Percentiles rank a stretch among this genome's conserved stretches.
Evolutionary conservation across 2,329 filamentous ascomycete genomes (phyloP).

Genomic region (Thielaviopsis populi): DNA sequence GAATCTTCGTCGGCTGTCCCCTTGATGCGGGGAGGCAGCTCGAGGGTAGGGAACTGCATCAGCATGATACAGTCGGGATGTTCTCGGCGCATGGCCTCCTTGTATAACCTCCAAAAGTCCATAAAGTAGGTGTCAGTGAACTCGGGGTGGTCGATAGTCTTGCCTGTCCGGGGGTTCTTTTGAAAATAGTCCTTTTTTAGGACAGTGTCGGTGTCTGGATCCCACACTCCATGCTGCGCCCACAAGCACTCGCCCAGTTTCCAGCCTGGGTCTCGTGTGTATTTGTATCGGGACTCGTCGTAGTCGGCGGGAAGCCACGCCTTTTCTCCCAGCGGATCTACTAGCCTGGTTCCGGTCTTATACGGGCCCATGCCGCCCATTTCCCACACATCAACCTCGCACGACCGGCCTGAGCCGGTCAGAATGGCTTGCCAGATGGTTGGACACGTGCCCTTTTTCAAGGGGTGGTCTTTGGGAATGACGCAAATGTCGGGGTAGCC

Average conservation of each 20-base stretch:
- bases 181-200: constrained; percentile 79
- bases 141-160: constrained; percentile 60
- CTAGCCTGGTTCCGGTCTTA: constrained; percentile 65
- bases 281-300: constrained; percentile 67
- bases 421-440: constrained; percentile 90
- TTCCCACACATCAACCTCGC: constrained; percentile 82
- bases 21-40: constrained; percentile 78
- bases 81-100: constrained; percentile 55
- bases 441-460: constrained; percentile 85
- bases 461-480: constrained; percentile 72
- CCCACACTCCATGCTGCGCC: constrained; percentile 96
- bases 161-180: constrained; percentile 58
- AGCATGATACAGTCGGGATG: constrained; percentile 77
- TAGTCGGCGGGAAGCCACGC: constrained; percentile 76
- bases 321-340: constrained; percentile 74
- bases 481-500: constrained; percentile 67
- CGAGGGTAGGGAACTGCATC: constrained; percentile 80
- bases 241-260: constrained; percentile 88
- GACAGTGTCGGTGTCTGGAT: constrained; percentile 60
- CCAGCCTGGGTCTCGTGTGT: constrained; percentile 77
- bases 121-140: constrained; percentile 91
- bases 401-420: constrained; percentile 77
- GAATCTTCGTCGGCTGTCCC: constrained; percentile 78
- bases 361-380: constrained; percentile 88
- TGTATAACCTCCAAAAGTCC: constrained; percentile 65